phyloP scores from a whole-genome alignment of 192 early-diverging fungal genomes.

The Helicostylum pulchrum region DNA sequence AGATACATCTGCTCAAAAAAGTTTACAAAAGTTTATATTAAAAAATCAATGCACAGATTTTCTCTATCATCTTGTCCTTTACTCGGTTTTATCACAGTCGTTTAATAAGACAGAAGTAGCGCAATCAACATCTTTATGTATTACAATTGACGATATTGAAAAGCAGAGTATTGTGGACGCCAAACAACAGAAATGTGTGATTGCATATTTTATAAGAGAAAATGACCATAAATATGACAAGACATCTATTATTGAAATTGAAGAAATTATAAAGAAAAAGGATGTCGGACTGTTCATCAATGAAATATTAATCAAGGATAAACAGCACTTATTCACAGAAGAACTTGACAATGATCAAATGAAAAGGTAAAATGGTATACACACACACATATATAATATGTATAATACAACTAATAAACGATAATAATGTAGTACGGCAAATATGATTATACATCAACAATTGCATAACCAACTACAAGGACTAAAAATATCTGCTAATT shows the following conservation, averaged over 20 bases:
- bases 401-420: neutral
- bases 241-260: neutral
- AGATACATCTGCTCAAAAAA: neutral
- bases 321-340: neutral
- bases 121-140: neutral
- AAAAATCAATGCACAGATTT: neutral
- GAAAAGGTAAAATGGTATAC: no score
- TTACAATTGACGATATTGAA: neutral
- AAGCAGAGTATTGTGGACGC: neutral
- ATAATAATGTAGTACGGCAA: neutral
- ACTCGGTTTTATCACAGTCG: neutral
- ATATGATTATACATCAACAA: neutral
- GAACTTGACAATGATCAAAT: neutral
- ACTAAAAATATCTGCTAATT: neutral
- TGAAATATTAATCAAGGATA: neutral
- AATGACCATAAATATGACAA: constrained; percentile 1
- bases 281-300: no score
- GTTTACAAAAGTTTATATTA: neutral
- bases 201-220: neutral
- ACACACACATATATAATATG: neutral
- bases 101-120: neutral
- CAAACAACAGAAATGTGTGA: neutral
- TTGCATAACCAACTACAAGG: neutral
- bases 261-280: neutral
- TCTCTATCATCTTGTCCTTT: neutral